phyloP scores from a whole-genome alignment of 2,329 filamentous ascomycete species.

The Cladophialophora carrionii region DNA sequence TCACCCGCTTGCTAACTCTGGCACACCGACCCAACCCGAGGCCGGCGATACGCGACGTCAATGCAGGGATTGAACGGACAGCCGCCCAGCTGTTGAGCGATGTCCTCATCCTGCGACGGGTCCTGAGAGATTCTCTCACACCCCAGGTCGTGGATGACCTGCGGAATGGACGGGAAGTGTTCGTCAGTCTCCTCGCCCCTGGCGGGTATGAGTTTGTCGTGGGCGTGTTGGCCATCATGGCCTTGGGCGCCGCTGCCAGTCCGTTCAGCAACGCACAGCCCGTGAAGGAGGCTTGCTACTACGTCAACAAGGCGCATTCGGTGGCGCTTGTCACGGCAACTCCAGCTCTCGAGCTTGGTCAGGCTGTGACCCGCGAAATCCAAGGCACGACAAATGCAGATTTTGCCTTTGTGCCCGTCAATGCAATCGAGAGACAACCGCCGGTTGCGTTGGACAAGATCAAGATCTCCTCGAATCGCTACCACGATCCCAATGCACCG shows the following conservation, averaged over 20 bases:
- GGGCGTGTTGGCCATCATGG: conserved; percentile 44
- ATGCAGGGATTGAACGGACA: conserved; percentile 42
- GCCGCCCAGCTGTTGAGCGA: conserved; percentile 44
- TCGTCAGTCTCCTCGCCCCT: conserved; percentile 43
- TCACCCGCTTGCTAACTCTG: conserved; percentile 42
- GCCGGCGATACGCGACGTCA: conserved; percentile 43
- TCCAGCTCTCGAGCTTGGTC: conserved; percentile 31
- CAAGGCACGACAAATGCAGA: conserved; percentile 31
- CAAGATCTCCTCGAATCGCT: conserved; percentile 41
- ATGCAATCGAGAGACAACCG: conserved; percentile 33
- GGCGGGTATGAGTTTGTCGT: conserved; percentile 47
- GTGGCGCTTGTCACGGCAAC: conserved; percentile 36
- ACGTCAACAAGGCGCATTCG: conserved; percentile 39
- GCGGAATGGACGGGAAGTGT: conserved; percentile 41
- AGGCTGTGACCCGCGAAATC: conserved; percentile 33
- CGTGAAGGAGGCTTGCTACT: conserved; percentile 43
- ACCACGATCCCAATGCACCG: conserved; percentile 41
- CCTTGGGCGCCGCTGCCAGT: conserved; percentile 43
- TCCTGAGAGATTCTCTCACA: conserved; percentile 33
- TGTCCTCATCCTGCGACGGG: conserved; percentile 40
- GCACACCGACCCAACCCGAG: conserved; percentile 39
- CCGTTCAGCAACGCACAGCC: conserved; percentile 43
- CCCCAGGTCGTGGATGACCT: conserved; percentile 36
- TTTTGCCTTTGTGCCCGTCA: conserved; percentile 39
- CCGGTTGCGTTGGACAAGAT: conserved; percentile 31